Base-by-base conservation (phyloP, 2,329 filamentous ascomycete species). In the Trichoderma polysporum region DNA sequence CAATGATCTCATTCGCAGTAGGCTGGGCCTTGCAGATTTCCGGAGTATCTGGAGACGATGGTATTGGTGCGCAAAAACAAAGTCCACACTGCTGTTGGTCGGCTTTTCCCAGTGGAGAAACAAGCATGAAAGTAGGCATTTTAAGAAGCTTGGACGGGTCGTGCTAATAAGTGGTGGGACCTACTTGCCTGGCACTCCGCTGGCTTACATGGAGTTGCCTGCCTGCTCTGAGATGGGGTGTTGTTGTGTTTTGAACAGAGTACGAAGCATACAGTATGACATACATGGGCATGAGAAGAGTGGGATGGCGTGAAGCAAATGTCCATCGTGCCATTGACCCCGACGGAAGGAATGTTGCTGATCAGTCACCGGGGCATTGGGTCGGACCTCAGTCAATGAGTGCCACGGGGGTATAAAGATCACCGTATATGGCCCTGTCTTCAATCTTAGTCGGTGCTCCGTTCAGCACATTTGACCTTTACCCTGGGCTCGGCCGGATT, bases 101-200 rank as follows among this genome's bases (percentile, higher is more conserved):
- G 49, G 60, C 5, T 7, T 7, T n/a, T 25, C 25, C 45, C 12
- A 19, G 60, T 63, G 60, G 60, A 50, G 60, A 54, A 37, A 54
- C 37, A 45, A 63, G 60, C 60, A 54, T 45, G 50, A 63, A 63
- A 54, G 60, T 54, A 63, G 60, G 60, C 60, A 45, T 54, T 54
- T 25, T 10, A 54, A 63, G 60, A 63, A 63, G 60, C 60, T 63
- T 63, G 60, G 49, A 39, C 25, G 57, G 50, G 50, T 3, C 27
- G 25, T 17, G n/a, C 25, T 27, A 17, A 37, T 19, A 17, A 19
- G 22, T 17, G 45, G 59, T 62, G 47, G 59, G 37, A 62, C 59
- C 25, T 29, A 31, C 39, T 35, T 57, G 27, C 29, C 45, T 9
- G 27, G 39, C 39, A 19, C 29, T 57, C 62, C 52, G 53, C 54